A percentile compares a stretch with the other conserved stretches of the same genome.
Evolutionary conservation across 2,329 filamentous ascomycete species (phyloP).

Genomic region (Colletotrichum sp.): DNA sequence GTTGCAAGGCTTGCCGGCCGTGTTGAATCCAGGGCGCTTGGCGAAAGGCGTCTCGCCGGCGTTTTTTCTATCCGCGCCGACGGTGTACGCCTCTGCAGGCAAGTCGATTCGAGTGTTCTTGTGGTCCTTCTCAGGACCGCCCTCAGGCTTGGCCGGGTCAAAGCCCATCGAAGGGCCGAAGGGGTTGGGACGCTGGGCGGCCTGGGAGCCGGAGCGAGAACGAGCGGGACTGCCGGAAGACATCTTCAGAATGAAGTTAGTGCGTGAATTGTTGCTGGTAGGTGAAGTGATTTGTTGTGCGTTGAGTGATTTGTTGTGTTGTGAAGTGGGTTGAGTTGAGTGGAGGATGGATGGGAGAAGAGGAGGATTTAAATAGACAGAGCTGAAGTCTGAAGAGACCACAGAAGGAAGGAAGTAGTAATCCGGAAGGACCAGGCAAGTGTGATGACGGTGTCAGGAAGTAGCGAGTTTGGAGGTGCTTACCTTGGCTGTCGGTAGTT

Average conservation of each 20-base stretch:
- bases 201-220: constrained; percentile 1
- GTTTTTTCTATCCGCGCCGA: constrained; percentile 22
- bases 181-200: background rate
- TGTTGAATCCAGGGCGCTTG: constrained; percentile 62
- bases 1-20: constrained; percentile 57
- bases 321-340: background rate
- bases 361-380: background rate
- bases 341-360: background rate
- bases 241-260: background rate
- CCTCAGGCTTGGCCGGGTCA: constrained; percentile 46
- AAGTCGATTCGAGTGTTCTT: constrained; percentile 59
- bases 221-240: background rate
- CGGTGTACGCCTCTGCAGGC: constrained; percentile 60
- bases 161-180: constrained; percentile 36
- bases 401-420: background rate
- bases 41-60: constrained; percentile 38
- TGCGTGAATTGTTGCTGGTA: background rate
- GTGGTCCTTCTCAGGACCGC: constrained; percentile 31
- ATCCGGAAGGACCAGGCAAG: background rate
- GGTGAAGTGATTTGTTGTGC: too few species aligned
- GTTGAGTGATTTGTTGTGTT: background rate
- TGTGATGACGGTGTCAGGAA: background rate
- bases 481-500: background rate
- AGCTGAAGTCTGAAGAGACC: background rate
- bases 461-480: background rate